Base-by-base conservation (phyloP, 1,139 yeast genomes). In the Candida labiduridarum region DNA sequence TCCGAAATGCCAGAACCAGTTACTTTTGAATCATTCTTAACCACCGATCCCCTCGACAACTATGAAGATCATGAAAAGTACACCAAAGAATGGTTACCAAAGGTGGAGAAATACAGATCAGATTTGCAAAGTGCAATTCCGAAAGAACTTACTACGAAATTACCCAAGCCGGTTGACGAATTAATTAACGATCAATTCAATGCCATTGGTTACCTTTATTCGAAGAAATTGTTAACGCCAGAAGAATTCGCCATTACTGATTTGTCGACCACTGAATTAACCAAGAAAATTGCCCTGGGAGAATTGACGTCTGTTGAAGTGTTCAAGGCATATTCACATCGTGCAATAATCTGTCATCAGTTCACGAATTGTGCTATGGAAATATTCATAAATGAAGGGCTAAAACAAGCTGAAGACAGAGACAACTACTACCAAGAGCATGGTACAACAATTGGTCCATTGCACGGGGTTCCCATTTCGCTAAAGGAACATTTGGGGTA, bases 401-500 rank as follows among this genome's bases (percentile, higher is more conserved):
- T 72, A 52, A 56, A 67, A 46, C 64, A 71, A 53, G 76, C 76
- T 4, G 54, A 69, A 52, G 60, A 48, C 29, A 65, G 71, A 55
- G 77, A 72, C 52, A 67, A 62, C 12, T 76, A 82, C 58, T 72
- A 71, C 49, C 71, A 69, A 46, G 68, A 74, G 48, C 67, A 75
- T 47, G 91, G 92, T 16, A 80, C 82, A 59, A 69, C 85, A 0
- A 66, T 83, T 49, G 95, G 96, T 42, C 90, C 91, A 7, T 72
- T 87, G 52, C 95, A 87, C 59, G 95, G 95, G 15, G 70, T 87
- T 39, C 95, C 95, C n/a, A 68, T 87, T 36, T 86, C 94, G 1
- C 69, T 88, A 52, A 87, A 87, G 61, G 95, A 87, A 64, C 92
- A 87, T 59, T 79, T 84, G 69, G 76, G 79, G 54, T 82, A 73